Evolutionary conservation across 2,329 filamentous ascomycete species (phyloP), one percentile per base, ranked within the genome.

Genomic region (Sphaceloma murrayae): DNA sequence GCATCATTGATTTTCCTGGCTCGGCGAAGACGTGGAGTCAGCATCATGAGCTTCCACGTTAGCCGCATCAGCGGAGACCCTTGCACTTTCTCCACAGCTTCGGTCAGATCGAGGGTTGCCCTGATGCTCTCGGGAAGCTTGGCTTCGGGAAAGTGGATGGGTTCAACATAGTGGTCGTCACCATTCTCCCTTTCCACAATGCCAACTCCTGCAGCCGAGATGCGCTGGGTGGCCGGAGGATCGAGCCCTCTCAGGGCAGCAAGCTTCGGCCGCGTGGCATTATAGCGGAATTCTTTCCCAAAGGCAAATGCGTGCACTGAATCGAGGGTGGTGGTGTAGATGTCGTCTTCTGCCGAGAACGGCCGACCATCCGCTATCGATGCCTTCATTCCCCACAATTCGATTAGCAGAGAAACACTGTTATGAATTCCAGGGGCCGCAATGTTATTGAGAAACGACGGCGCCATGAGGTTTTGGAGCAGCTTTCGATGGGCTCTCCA

Each of bases 291-390:
- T 14, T 61, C 50, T 3, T 57, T 53, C 2, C 62, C 65, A 10
- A 66, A 56, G 0, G 62, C 50, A 5, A 57, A 58, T 1, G 58
- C 61, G 59, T 59, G 66, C 14, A 67, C 62, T 10, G 54, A 59
- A 48, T 68, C 64, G 17, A 68, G 51, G 0, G 60, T 56, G 0
- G 54, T 56, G 21, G 59, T 51, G 46, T 54, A 51, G 18, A 68
- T 53, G 46, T 68, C 66, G 4, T 59, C 48, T 0, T 46, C 30
- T 3, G 56, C 60, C 5, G 46, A 46, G 43, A 68, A 67, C 1
- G 64, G 56, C 14, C 49, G 53, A 1, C 55, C 56, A 56, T 29
- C 48, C 26, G 7, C n/a, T 3, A 62, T 22, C 2, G 49, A 34
- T 3, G 52, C 42, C 45, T 62, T 64, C 6, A 51, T 22, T 4